Evolutionary conservation across 2,329 filamentous ascomycete species (phyloP), one percentile per base, ranked within the genome.

Genomic region (Colletotrichum filicis): DNA sequence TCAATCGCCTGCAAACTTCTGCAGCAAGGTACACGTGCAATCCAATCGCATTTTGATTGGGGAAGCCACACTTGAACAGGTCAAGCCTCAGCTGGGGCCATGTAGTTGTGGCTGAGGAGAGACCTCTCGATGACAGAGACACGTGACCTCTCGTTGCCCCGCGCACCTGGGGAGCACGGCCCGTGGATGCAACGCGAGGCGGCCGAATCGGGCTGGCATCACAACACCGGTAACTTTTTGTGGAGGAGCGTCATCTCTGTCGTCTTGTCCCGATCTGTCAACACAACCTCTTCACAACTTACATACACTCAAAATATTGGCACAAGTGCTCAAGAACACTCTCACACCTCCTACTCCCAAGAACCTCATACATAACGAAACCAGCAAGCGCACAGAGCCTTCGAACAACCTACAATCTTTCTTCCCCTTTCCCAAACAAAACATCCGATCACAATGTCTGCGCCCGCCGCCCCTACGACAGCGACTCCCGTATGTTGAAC

Each of bases 111-210:
- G 67, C 71, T 71, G 2, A 1, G 1, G 9, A 32, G 46, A 5
- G 61, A 19, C 9, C 12, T 12, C 5, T 5, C 11, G 32, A 35
- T 12, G 7, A n/a, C 7, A 12, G 3, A 26, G 5, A 8, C 71
- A 74, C 68, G 71, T 74, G 71, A 72, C 57, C 26, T 63, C 19
- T 42, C 57, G 68, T 74, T 74, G 71, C 68, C 71, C 68, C 71
- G 68, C 71, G 71, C 71, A 71, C 71, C 71, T 72, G 57, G 53
- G 14, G 14, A 59, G 42, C 62, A 37, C 22, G n/a, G 66, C 58
- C 66, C 60, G 56, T 56, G 60, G 53, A 12, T 73, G 71, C 60
- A 57, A 71, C 71, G 56, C 49, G 61, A 71, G 61, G 32, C 66
- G 68, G 49, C 62, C 62, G 26, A 49, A 61, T 56, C 22, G 46